Evolutionary conservation across 179 eudicot genomes (phyloP).

Genomic region (Beta lomatogona): DNA sequence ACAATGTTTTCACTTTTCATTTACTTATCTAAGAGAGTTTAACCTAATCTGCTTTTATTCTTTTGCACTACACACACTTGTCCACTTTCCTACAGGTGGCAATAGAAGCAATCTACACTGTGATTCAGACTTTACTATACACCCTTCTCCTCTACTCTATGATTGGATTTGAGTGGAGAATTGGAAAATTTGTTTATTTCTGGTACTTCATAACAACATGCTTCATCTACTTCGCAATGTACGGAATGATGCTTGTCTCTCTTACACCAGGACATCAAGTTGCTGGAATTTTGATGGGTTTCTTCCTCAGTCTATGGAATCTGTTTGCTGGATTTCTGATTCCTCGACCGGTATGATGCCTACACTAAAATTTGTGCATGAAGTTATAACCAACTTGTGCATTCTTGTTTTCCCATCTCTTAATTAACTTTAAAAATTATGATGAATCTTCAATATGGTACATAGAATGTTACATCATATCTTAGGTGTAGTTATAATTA

Average conservation of each 20-base stretch:
- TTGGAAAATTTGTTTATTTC: conserved; percentile 49
- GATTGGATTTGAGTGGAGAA: conserved; percentile 78
- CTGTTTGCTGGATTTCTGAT: conserved; percentile 79
- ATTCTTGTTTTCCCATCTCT: not conserved
- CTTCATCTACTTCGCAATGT: conserved; percentile 46
- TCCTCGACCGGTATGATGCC: conserved; percentile 62
- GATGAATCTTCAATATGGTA: not conserved
- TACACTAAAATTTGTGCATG: not conserved
- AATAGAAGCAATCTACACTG: conserved; percentile 60
- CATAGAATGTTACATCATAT: too few relatives aligned
- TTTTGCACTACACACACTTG: not conserved
- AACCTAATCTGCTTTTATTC: not conserved
- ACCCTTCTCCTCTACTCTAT: conserved; percentile 60
- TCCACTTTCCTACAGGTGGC: conserved; percentile 53
- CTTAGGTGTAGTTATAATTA: not conserved
- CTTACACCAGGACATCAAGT: conserved; percentile 71
- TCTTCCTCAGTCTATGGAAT: conserved; percentile 87
- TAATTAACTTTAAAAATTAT: not conserved
- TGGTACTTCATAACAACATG: conserved; percentile 53
- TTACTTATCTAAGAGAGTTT: not conserved
- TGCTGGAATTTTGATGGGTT: conserved; percentile 68
- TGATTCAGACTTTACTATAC: conserved; percentile 53
- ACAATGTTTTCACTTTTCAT: not conserved
- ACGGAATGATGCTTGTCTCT: conserved; percentile 88
- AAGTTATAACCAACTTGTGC: not conserved